Conservation (phyloP, 2,329 filamentous ascomycete species). For the Elsinoe ampelina region DNA sequence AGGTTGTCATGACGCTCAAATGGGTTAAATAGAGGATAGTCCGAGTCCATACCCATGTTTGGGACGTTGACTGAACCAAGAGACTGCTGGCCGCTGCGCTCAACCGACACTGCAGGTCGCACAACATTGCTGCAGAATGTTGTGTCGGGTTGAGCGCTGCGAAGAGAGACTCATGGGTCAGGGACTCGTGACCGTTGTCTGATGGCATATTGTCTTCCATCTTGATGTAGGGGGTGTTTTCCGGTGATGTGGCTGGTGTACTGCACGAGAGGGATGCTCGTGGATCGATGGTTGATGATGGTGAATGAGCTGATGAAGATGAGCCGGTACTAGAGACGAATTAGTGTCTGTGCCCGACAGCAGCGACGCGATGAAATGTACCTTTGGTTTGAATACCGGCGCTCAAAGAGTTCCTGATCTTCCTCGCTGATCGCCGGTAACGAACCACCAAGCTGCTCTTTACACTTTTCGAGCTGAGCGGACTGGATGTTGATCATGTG, state of each 20-base stretch:
- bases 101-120: slow-evolving; percentile 99
- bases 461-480: slow-evolving; percentile 17
- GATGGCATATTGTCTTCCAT: slow-evolving; percentile 15
- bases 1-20: slow-evolving; percentile 25
- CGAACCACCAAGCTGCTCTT: slow-evolving; percentile 15
- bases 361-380: slow-evolving; percentile 3
- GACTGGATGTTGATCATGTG: slow-evolving; percentile 13
- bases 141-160: slow-evolving; percentile 87
- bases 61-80: slow-evolving; percentile 12
- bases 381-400: slow-evolving; percentile 16
- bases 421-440: slow-evolving; percentile 15
- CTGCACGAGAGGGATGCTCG: slow-evolving; percentile 16
- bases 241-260: slow-evolving; percentile 14
- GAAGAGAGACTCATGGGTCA: slow-evolving; percentile 33
- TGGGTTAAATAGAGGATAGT: slow-evolving; percentile 25
- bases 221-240: slow-evolving; percentile 21
- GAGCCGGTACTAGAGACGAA: not conserved
- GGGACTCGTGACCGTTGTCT: slow-evolving; percentile 12
- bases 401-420: slow-evolving; percentile 14
- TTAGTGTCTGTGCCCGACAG: not conserved
- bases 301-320: slow-evolving; percentile 11
- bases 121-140: slow-evolving; percentile 99
- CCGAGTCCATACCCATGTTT: slow-evolving; percentile 16
- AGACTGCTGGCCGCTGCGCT: slow-evolving; percentile 22
- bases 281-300: slow-evolving; percentile 18